Conservation (phyloP, 305 asterid genomes). For the Lippia alba region DNA sequence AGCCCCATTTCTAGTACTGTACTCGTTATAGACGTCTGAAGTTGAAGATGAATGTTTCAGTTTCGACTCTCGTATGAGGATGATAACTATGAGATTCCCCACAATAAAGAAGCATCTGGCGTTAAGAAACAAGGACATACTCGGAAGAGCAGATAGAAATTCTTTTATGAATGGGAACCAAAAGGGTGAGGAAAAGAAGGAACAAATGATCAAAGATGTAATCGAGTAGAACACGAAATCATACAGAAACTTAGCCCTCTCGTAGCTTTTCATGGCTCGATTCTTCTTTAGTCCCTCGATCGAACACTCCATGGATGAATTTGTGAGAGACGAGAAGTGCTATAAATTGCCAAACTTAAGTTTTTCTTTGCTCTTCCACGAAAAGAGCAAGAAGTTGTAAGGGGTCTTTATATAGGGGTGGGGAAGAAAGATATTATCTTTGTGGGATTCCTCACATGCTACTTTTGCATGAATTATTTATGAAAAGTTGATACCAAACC, state of each 20-base stretch:
- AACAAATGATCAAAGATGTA: conserved; percentile 49
- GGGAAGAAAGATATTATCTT: conserved; percentile 13
- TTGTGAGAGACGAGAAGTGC: not conserved
- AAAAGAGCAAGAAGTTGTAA: conserved; percentile 23
- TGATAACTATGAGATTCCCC: conserved; percentile 45
- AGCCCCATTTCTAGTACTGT: conserved; percentile 42
- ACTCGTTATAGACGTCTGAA: conserved; percentile 46
- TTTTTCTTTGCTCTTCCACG: conserved; percentile 17
- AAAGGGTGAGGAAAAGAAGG: conserved; percentile 48
- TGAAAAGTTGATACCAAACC: conserved; percentile 42
- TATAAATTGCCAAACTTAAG: not conserved
- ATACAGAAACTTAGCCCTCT: conserved; percentile 40
- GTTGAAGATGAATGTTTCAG: conserved; percentile 28
- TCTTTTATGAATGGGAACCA: conserved; percentile 41
- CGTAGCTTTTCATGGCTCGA: conserved; percentile 42
- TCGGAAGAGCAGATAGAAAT: conserved; percentile 27
- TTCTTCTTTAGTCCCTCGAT: conserved; percentile 29
- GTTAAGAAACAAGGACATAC: conserved; percentile 29
- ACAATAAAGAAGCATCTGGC: conserved; percentile 48
- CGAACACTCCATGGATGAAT: conserved; percentile 45
- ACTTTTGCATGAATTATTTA: conserved; percentile 37
- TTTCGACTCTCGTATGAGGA: conserved; percentile 47
- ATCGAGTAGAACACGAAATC: conserved; percentile 47
- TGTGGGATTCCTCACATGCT: conserved; percentile 40
- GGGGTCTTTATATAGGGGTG: conserved; percentile 39